Evolutionary conservation across 2,329 filamentous ascomycete species (phyloP).

Genomic region (Elsinoe fawcettii): DNA sequence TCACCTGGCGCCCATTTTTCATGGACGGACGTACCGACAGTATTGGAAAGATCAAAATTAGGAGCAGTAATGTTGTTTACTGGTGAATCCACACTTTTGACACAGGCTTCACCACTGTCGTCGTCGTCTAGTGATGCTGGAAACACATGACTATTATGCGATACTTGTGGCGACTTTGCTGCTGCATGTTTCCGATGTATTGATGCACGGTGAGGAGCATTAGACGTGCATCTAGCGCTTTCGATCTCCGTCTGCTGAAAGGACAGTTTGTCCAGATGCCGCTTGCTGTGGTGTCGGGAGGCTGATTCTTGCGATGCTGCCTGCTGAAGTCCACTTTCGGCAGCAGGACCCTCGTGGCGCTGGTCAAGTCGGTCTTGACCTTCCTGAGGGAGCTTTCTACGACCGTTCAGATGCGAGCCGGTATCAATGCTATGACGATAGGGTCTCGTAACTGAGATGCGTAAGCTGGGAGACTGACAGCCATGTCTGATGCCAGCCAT

Average conservation of each 20-base stretch:
- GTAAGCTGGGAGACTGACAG: too few relatives aligned
- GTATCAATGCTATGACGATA: not conserved
- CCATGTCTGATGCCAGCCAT: not conserved
- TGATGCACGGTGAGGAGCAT: not conserved
- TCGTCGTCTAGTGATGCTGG: too few relatives aligned
- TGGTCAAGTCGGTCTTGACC: not conserved
- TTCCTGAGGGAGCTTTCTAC: not conserved
- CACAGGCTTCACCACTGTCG: too few relatives aligned
- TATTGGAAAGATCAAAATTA: constrained; percentile 30
- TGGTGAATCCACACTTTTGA: too few relatives aligned
- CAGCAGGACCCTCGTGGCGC: not conserved
- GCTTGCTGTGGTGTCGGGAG: not conserved
- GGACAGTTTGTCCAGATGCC: not conserved
- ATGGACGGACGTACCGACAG: constrained; percentile 33
- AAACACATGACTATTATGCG: too few relatives aligned
- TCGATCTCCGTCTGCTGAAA: not conserved
- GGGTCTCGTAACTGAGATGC: not conserved
- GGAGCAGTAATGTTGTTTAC: not conserved
- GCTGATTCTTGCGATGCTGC: not conserved
- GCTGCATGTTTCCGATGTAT: not conserved
- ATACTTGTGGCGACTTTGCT: not conserved
- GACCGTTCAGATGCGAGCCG: not conserved
- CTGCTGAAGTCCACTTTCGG: too few relatives aligned
- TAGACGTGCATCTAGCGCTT: not conserved
- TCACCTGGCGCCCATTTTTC: constrained; percentile 34